Conservation (phyloP, 768 basidiomycete species). For the Pleurotus eryngii region DNA sequence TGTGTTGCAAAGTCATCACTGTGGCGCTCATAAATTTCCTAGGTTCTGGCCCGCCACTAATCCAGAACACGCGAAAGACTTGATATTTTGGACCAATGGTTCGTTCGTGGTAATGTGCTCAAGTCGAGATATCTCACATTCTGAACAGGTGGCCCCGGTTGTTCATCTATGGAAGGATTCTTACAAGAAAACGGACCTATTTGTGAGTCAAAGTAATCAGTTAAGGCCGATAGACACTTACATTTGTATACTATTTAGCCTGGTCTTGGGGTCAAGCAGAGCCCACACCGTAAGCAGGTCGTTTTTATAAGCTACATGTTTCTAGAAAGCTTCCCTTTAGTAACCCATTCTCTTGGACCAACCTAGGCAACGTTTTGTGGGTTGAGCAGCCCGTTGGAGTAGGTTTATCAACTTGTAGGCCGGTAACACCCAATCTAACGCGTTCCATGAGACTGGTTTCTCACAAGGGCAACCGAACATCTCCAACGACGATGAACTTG, state of each 20-base stretch:
- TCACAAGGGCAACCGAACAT: constrained; percentile 64
- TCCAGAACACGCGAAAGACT: constrained; percentile 51
- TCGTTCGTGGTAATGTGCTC: not conserved
- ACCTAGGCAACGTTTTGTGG: constrained; percentile 62
- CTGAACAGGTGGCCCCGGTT: constrained; percentile 59
- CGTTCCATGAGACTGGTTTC: constrained; percentile 50
- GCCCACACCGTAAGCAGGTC: constrained; percentile 23
- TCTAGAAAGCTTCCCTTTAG: not conserved
- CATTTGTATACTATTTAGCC: constrained; percentile 17
- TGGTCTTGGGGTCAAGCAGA: constrained; percentile 50
- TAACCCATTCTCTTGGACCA: constrained; percentile 70
- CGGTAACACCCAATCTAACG: not conserved
- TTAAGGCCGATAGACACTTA: not conserved
- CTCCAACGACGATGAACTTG: constrained; percentile 56
- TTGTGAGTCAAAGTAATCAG: constrained; percentile 29
- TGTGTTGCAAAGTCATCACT: too few relatives aligned
- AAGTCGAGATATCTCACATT: constrained; percentile 26
- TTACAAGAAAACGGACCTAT: constrained; percentile 67
- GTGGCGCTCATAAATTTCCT: constrained; percentile 19
- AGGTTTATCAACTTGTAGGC: constrained; percentile 5
- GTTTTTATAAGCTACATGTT: not conserved
- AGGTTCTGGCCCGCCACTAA: constrained; percentile 76
- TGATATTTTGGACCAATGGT: constrained; percentile 63
- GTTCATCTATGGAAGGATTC: constrained; percentile 63
- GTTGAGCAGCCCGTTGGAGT: constrained; percentile 72